These are phyloP conservation scores for Polytrichum formosum DNA, from an alignment of 225 moss, liverwort and hornwort species.

Conservation along the genomic window DNA sequence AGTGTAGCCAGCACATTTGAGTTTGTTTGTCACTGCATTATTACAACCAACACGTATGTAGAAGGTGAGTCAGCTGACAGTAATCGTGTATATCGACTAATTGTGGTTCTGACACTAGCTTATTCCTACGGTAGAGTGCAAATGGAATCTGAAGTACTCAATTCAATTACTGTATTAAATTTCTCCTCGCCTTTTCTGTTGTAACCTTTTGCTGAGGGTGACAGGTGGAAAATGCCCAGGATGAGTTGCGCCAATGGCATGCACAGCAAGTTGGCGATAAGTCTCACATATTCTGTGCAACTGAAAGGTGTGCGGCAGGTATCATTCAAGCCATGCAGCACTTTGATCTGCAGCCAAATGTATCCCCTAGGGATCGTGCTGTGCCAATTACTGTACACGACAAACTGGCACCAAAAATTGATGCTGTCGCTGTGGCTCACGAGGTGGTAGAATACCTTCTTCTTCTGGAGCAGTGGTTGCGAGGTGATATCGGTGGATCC, in stretches of 20 bases:
- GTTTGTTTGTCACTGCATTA: no score
- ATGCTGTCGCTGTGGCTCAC: conserved; percentile 34
- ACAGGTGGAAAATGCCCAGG: conserved; percentile 63
- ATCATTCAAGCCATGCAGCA: conserved; percentile 62
- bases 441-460: conserved; percentile 56
- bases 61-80: no score
- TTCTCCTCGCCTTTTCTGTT: no score
- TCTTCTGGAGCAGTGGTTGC: conserved; percentile 54
- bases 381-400: conserved; percentile 29
- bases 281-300: conserved; percentile 51
- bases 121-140: no score
- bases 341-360: conserved; percentile 45
- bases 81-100: no score
- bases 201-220: conserved; percentile 1
- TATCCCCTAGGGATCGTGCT: conserved; percentile 34
- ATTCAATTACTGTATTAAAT: no score
- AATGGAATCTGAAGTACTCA: no score
- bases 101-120: no score
- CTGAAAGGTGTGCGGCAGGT: conserved; percentile 55
- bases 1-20: no score
- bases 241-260: conserved; percentile 65
- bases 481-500: conserved; percentile 48
- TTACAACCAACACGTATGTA: no score
- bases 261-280: conserved; percentile 48
- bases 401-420: conserved; percentile 29